Evolutionary conservation across 768 basidiomycete species (phyloP).

Genomic region (Tylopilus felleus): DNA sequence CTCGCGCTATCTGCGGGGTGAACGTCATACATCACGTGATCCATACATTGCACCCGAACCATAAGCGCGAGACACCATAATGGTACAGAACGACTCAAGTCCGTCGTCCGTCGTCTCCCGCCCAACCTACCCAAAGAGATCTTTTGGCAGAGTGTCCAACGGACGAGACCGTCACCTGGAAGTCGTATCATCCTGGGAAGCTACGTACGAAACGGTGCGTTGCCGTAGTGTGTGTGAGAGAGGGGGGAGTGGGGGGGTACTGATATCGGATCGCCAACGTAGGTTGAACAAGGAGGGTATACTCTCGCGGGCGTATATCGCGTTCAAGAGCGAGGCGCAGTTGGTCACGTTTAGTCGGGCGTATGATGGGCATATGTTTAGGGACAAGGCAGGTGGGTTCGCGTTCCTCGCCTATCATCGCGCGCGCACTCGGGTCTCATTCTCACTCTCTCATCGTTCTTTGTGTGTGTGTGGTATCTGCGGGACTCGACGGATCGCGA

Average conservation of each 20-base stretch:
- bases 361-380: no score
- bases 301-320: no score
- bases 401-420: no score
- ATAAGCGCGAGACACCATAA: no score
- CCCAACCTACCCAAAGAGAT: constrained; percentile 88
- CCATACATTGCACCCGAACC: no score
- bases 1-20: no score
- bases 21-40: no score
- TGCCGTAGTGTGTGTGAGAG: neutral
- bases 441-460: no score
- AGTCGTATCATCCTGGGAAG: constrained; percentile 64
- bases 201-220: constrained; percentile 58
- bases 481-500: constrained; percentile 80
- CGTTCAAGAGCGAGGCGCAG: no score
- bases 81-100: constrained; percentile 69
- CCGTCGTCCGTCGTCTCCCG: constrained; percentile 82
- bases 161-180: constrained; percentile 69
- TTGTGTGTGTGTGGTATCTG: constrained; percentile 75
- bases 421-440: no score
- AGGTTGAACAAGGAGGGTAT: constrained; percentile 87
- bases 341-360: no score
- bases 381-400: no score
- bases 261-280: neutral
- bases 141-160: constrained; percentile 90
- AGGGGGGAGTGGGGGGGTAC: neutral